phyloP scores from a whole-genome alignment of 1,284 basidiomycete genomes.

The Marasmius sp. region DNA sequence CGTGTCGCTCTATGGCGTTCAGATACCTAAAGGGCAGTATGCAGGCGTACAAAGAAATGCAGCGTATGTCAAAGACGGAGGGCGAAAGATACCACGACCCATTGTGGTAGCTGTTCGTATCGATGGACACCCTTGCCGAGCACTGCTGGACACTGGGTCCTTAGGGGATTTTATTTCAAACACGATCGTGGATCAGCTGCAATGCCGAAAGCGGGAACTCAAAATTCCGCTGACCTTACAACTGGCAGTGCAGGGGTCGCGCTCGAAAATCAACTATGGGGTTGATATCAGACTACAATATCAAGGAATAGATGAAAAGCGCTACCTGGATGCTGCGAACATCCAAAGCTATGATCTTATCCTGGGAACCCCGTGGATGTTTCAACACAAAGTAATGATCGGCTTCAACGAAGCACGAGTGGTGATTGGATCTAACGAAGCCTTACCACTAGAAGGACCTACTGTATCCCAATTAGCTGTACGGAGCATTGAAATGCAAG shows the following conservation, averaged over 20 bases:
- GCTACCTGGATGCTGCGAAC: conserved; percentile 27
- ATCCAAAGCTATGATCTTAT: conserved; percentile 31
- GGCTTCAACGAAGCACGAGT: conserved; percentile 17
- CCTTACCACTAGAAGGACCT: conserved; percentile 19
- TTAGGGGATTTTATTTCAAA: conserved; percentile 40
- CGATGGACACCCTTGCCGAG: conserved; percentile 29
- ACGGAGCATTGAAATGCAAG: conserved; percentile 7
- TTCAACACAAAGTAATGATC: conserved; percentile 22
- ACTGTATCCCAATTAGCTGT: conserved; percentile 19
- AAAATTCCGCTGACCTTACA: conserved; percentile 25
- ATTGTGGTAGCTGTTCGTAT: conserved; percentile 30
- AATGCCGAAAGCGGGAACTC: conserved; percentile 15
- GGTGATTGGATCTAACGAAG: conserved; percentile 13
- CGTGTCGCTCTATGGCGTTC: neutral
- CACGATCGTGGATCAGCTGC: conserved; percentile 28
- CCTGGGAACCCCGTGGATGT: conserved; percentile 32
- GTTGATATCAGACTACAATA: conserved; percentile 11
- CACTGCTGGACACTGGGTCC: conserved; percentile 36
- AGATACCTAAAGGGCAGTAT: too few relatives aligned
- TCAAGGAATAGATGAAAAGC: conserved; percentile 9
- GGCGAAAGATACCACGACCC: conserved; percentile 25
- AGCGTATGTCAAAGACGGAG: conserved; percentile 19
- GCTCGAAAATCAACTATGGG: conserved; percentile 15
- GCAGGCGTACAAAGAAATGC: conserved; percentile 16
- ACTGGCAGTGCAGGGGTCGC: conserved; percentile 29